A percentile compares a stretch with the other conserved stretches of the same genome.
phyloP scores from a whole-genome alignment of 257 asterid genomes.

The Cordia subcordata region DNA sequence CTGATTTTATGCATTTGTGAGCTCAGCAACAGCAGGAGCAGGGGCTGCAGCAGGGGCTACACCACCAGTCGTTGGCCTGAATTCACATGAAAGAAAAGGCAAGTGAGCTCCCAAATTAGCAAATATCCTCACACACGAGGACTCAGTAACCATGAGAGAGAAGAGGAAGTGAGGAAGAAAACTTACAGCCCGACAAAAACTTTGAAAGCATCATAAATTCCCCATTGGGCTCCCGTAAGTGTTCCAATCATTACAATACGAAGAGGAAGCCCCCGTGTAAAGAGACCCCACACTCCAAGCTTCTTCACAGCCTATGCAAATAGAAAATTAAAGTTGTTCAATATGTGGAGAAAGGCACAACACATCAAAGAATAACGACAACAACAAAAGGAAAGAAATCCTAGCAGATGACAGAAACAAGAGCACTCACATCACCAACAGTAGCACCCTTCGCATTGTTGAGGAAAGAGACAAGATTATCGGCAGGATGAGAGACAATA shows the following conservation, averaged over 20 bases:
- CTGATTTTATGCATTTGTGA: constrained; percentile 37
- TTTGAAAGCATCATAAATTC: constrained; percentile 91
- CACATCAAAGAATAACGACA: background rate
- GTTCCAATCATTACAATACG: constrained; percentile 97
- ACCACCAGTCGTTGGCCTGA: constrained; percentile 90
- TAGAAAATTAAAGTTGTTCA: background rate
- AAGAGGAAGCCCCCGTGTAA: constrained; percentile 87
- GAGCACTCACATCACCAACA: constrained; percentile 71
- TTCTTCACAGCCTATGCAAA: constrained; percentile 66
- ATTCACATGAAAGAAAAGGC: constrained; percentile 11
- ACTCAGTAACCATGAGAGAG: no score
- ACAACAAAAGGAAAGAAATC: background rate
- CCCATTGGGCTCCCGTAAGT: constrained; percentile 99
- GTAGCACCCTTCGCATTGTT: constrained; percentile 92
- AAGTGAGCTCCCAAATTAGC: constrained; percentile 6
- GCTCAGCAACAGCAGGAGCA: constrained; percentile 30
- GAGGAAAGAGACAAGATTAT: constrained; percentile 88
- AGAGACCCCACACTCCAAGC: constrained; percentile 70
- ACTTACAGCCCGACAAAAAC: constrained; percentile 91
- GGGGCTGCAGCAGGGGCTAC: constrained; percentile 35
- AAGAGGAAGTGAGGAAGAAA: background rate
- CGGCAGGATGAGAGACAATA: constrained; percentile 85
- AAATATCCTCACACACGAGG: background rate
- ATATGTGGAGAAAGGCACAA: background rate
- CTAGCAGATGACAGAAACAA: constrained; percentile 1